Evolutionary conservation across 371 early-diverging fungal genomes (phyloP).

Genomic region (Circinella umbellata): DNA sequence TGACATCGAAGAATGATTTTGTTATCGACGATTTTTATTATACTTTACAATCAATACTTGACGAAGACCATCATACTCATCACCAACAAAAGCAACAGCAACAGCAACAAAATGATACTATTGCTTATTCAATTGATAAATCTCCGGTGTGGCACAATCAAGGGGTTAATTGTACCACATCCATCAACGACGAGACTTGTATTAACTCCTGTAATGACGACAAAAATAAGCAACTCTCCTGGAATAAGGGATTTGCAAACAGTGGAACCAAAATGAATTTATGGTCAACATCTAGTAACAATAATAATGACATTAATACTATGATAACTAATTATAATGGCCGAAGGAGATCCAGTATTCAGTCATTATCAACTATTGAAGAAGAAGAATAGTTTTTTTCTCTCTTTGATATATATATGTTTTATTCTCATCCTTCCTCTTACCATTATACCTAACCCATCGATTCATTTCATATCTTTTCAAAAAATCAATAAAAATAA

Average conservation of each 20-base stretch:
- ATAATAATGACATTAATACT: not conserved
- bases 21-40: not conserved
- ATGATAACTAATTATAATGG: not conserved
- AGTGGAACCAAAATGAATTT: not conserved
- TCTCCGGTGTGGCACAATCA: slow-evolving; percentile 6
- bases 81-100: not conserved
- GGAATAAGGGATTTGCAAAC: slow-evolving; percentile 1
- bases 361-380: not conserved
- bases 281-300: not conserved
- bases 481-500: not conserved
- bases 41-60: slow-evolving; percentile 9
- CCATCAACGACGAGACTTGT: not conserved
- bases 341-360: slow-evolving; percentile 1
- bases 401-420: not conserved
- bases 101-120: not conserved
- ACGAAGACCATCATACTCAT: not conserved
- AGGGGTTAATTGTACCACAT: slow-evolving; percentile 2
- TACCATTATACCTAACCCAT: too few relatives aligned
- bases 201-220: not conserved
- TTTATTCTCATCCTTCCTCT: too few relatives aligned
- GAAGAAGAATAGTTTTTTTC: slow-evolving; percentile 9
- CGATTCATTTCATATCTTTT: not conserved
- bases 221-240: not conserved
- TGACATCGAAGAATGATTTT: not conserved
- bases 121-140: not conserved